Evolutionary conservation across 306 rosid species (phyloP).

Genomic region (Castanea mollissima): DNA sequence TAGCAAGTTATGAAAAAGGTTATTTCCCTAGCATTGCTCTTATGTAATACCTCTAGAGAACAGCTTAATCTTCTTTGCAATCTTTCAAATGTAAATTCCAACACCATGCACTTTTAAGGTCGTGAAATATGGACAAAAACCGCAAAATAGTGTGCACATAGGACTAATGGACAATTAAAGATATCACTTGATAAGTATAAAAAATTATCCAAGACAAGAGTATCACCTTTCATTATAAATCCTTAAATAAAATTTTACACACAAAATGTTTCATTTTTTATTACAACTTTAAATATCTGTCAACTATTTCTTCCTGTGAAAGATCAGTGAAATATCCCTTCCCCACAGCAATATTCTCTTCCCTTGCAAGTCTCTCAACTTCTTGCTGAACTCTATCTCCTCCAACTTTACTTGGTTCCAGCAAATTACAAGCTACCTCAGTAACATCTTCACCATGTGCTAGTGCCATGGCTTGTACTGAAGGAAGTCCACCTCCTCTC

Average conservation of each 20-base stretch:
- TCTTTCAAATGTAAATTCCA: too few species aligned
- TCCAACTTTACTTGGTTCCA: slow-evolving; percentile 60
- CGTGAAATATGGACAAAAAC: too few species aligned
- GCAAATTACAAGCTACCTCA: slow-evolving; percentile 61
- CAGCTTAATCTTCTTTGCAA: too few species aligned
- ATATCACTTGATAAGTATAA: slow-evolving; percentile 3
- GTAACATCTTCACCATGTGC: slow-evolving; percentile 34
- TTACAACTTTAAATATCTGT: slow-evolving; percentile 43
- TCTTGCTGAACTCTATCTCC: slow-evolving; percentile 49
- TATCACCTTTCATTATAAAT: slow-evolving; percentile 1
- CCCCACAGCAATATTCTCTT: slow-evolving; percentile 60
- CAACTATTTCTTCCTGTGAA: slow-evolving; percentile 60
- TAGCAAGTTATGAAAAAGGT: too few species aligned
- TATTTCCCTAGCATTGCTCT: too few species aligned
- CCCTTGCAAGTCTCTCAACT: slow-evolving; percentile 61
- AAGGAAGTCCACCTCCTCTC: slow-evolving; percentile 57
- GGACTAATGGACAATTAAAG: background rate
- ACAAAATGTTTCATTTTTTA: slow-evolving; percentile 5
- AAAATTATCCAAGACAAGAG: background rate
- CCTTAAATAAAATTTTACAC: background rate
- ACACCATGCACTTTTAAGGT: too few species aligned
- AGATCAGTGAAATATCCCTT: slow-evolving; percentile 81
- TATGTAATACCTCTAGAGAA: background rate
- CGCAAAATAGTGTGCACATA: background rate
- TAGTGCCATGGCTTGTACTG: slow-evolving; percentile 92